Percentiles rank a stretch among this genome's conserved stretches.
Evolutionary conservation across 257 asterid genomes (phyloP).

Genomic region (Solanum rostratum): DNA sequence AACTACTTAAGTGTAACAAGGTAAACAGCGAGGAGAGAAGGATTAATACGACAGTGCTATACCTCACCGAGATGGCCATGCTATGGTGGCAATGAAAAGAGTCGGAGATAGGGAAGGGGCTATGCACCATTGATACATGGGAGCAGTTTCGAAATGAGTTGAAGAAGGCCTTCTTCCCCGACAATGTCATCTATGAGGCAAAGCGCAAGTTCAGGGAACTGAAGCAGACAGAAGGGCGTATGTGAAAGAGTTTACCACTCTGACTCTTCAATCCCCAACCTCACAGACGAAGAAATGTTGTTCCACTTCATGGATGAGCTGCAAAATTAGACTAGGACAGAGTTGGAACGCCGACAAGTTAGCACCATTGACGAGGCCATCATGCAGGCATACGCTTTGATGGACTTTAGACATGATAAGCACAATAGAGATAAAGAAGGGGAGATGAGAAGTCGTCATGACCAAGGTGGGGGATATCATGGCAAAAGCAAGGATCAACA

Average conservation of each 20-base stretch:
- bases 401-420: too few species aligned
- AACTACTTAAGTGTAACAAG: too few species aligned
- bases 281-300: not conserved
- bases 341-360: not conserved
- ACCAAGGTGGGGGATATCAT: not conserved
- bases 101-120: too few species aligned
- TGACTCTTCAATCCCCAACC: not conserved
- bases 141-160: too few species aligned
- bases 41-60: too few species aligned
- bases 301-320: too few species aligned
- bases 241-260: not conserved
- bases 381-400: not conserved
- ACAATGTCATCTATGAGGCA: not conserved
- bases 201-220: too few species aligned
- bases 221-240: too few species aligned
- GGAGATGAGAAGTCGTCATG: not conserved
- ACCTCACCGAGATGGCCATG: too few species aligned
- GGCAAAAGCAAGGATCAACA: not conserved
- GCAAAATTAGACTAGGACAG: not conserved
- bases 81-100: too few species aligned
- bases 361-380: not conserved
- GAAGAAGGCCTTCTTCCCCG: not conserved
- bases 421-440: too few species aligned
- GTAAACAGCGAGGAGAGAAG: too few species aligned
- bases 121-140: not conserved